Evolutionary conservation across 2,329 filamentous ascomycete genomes (phyloP), one percentile per base, ranked within the genome.

Genomic region (Aspergillus uvarum): DNA sequence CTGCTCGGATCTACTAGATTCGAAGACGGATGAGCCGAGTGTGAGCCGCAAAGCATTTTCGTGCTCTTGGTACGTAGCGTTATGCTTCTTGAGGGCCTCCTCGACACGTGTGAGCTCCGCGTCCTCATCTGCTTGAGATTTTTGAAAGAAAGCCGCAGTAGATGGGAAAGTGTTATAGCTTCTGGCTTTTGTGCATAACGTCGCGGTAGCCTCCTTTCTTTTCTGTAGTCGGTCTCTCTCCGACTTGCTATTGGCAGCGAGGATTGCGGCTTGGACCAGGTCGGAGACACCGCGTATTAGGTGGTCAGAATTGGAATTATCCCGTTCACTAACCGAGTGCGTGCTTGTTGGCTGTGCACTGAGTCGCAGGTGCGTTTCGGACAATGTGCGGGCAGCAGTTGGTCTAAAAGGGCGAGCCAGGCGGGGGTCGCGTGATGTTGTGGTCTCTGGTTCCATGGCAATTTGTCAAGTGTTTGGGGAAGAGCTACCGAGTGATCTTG

Each of bases 271-370:
- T 38, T 65, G 62, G 5, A 67, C 59, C 32, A 70, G 61, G 5
- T 68, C 66, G 5, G 65, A 60, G 38, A 72, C 58, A 3, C 60
- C 58, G 44, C 60, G 67, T 31, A 69, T 19, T 60, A 82, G 77
- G 63, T 83, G 83, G 79, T 81, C 66, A 44, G 54, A 11, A 14
- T 22, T 8, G 19, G 50, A 58, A 51, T 54, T 58, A 21, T 52
- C 58, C 6, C 6, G 10, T 19, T 58, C 58, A n/a, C 21, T 16
- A 5, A 31, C 38, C 10, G 51, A 31, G 11, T 22, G 5, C 16
- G 24, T 54, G 19, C 22, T 31, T 24, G 22, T 24, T 12, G 29
- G 35, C 16, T 16, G 44, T n/a, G n/a, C 11, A 12, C 49, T 31
- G 11, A 47, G 24, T 16, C 32, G 14, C 47, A 7, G 50, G 50